Percentiles rank a stretch among this genome's conserved stretches.
Conservation (phyloP, 495 filamentous ascomycete genomes). For the Penicillium subrubescens region DNA sequence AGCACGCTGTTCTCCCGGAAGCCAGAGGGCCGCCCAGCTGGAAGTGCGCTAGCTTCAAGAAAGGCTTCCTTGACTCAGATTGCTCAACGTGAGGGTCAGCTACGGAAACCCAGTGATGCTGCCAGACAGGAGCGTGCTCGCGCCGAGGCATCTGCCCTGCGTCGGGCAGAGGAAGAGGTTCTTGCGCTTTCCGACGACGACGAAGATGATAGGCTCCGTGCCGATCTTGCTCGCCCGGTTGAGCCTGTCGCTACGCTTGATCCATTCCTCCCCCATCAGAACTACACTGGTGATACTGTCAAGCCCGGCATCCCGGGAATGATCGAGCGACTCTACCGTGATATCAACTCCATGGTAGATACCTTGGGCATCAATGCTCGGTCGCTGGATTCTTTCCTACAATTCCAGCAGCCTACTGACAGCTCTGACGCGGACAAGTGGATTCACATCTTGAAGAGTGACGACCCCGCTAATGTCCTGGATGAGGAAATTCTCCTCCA, state of each 20-base stretch:
- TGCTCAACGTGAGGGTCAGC: constrained; percentile 35
- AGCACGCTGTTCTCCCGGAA: constrained; percentile 41
- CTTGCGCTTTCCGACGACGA: constrained; percentile 57
- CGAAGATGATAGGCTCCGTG: constrained; percentile 63
- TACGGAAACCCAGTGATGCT: constrained; percentile 28
- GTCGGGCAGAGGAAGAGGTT: constrained; percentile 47
- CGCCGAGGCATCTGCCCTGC: constrained; percentile 25
- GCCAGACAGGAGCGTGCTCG: constrained; percentile 38
- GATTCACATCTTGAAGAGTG: constrained; percentile 37
- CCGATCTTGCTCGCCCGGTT: constrained; percentile 55
- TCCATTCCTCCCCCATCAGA: constrained; percentile 67
- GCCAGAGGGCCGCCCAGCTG: constrained; percentile 54
- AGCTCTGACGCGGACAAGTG: constrained; percentile 55
- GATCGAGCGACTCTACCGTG: constrained; percentile 84
- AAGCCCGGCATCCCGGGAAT: constrained; percentile 69
- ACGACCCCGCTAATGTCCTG: constrained; percentile 46
- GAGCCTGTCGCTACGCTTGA: constrained; percentile 57
- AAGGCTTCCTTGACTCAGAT: constrained; percentile 42
- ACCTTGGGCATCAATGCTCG: constrained; percentile 86
- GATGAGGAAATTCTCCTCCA: constrained; percentile 69
- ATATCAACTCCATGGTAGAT: constrained; percentile 96
- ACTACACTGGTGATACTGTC: constrained; percentile 60
- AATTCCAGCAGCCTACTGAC: constrained; percentile 54
- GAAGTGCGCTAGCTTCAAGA: constrained; percentile 40
- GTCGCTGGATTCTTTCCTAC: constrained; percentile 69